phyloP scores from a whole-genome alignment of 1,284 basidiomycete species.

The Exobasidium rhododendri region DNA sequence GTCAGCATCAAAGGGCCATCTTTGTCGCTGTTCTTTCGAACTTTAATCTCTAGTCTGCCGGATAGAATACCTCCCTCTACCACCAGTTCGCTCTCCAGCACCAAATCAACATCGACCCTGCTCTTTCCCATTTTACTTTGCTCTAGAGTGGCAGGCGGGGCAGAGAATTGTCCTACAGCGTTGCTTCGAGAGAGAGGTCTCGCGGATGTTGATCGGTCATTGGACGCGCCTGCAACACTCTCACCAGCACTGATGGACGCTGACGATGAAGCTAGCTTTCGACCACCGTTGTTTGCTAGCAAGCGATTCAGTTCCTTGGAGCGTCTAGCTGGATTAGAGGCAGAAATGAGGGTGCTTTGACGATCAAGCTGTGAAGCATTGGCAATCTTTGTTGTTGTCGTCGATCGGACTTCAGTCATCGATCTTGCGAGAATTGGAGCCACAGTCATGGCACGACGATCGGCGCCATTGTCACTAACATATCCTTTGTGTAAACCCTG shows the following conservation, averaged over 20 bases:
- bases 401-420: not conserved
- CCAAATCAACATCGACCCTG: conserved; percentile 78
- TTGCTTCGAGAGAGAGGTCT: conserved; percentile 1
- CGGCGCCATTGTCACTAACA: not conserved
- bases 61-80: conserved; percentile 77
- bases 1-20: conserved; percentile 65
- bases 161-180: not conserved
- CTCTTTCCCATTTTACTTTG: conserved; percentile 59
- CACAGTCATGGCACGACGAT: not conserved
- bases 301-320: conserved; percentile 41
- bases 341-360: conserved; percentile 37
- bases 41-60: conserved; percentile 70
- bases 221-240: not conserved
- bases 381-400: conserved; percentile 4
- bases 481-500: not conserved
- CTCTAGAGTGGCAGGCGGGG: conserved; percentile 27
- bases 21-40: conserved; percentile 63
- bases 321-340: conserved; percentile 34
- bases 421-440: too few species aligned
- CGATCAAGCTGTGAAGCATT: conserved; percentile 28
- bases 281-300: conserved; percentile 25
- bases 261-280: conserved; percentile 6
- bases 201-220: not conserved
- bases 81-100: conserved; percentile 71
- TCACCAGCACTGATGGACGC: not conserved